Evolutionary conservation across 2,329 filamentous ascomycete species (phyloP).

Genomic region (Aspergillus sp.): DNA sequence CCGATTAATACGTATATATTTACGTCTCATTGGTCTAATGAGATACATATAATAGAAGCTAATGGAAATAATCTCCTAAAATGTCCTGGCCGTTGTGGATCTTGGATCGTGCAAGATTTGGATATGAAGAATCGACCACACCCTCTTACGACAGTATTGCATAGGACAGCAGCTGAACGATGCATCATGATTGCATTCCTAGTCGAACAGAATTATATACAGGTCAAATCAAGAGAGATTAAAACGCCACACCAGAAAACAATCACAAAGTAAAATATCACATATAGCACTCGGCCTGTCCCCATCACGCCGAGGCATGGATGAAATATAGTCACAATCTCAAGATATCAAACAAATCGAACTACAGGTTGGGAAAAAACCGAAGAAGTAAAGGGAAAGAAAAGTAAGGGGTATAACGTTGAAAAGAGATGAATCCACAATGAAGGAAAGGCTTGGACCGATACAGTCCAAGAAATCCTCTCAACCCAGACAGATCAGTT

Average conservation of each 20-base stretch:
- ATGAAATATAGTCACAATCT: no score
- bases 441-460: conserved; percentile 8
- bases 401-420: conserved; percentile 2
- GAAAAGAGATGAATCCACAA: conserved; percentile 4
- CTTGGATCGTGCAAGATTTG: no score
- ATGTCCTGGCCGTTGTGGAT: no score
- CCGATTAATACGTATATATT: no score
- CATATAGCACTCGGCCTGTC: conserved; percentile 2
- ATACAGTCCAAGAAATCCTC: conserved; percentile 6
- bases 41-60: no score
- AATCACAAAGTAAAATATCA: not conserved
- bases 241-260: not conserved
- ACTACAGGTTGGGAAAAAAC: not conserved
- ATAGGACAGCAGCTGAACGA: no score
- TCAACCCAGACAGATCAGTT: conserved; percentile 1
- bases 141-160: no score
- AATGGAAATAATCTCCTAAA: no score
- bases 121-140: no score
- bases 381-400: not conserved
- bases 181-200: no score
- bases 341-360: not conserved
- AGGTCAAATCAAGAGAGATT: not conserved
- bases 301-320: not conserved
- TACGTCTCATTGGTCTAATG: no score
- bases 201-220: not conserved